A percentile compares a stretch with the other conserved stretches of the same genome.
Evolutionary conservation across 305 asterid genomes (phyloP).

Genomic region (Striga hermonthica): DNA sequence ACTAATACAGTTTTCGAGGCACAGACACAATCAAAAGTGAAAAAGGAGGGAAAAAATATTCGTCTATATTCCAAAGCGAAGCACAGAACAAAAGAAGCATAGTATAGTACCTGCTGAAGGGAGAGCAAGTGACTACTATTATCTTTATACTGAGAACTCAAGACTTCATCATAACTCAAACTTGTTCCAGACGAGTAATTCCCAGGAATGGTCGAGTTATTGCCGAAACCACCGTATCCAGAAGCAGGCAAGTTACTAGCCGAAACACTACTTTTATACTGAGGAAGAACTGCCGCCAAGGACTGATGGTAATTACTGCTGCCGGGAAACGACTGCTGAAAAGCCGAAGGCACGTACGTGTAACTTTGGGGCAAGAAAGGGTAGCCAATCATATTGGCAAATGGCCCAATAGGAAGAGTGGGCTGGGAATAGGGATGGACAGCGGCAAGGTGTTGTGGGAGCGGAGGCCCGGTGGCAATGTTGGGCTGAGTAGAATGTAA

Average conservation of each 20-base stretch:
- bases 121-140: constrained; percentile 50
- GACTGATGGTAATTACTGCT: constrained; percentile 66
- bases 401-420: constrained; percentile 62
- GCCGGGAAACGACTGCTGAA: constrained; percentile 72
- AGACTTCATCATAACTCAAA: constrained; percentile 60
- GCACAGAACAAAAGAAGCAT: background rate
- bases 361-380: constrained; percentile 71
- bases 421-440: constrained; percentile 74
- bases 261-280: constrained; percentile 59
- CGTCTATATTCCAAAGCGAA: too few relatives aligned
- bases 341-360: constrained; percentile 69
- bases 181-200: constrained; percentile 59
- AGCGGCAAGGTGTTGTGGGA: constrained; percentile 63
- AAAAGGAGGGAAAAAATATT: too few relatives aligned
- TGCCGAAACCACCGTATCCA: constrained; percentile 68
- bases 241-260: constrained; percentile 76
- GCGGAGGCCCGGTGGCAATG: constrained; percentile 64
- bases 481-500: constrained; percentile 55
- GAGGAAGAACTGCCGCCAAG: constrained; percentile 64
- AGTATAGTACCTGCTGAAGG: constrained; percentile 64
- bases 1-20: too few relatives aligned
- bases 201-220: constrained; percentile 50
- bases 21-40: too few relatives aligned
- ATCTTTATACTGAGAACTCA: constrained; percentile 82
- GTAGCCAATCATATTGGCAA: constrained; percentile 64